Evolutionary conservation across 441 rosid genomes (phyloP), one percentile per base, ranked within the genome.

Genomic region (Pelargonium cotyledonis): DNA sequence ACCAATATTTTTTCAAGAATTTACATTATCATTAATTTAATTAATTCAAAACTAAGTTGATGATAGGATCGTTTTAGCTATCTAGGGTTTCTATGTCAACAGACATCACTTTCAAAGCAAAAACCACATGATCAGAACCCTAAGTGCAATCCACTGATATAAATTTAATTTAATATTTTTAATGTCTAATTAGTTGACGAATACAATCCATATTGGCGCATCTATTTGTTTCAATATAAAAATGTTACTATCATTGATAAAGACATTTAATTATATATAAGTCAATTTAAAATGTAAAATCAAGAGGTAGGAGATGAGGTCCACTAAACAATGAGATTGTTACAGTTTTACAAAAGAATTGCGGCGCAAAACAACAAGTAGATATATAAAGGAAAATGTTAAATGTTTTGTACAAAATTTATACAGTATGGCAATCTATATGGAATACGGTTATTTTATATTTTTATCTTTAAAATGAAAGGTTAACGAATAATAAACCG

Each of bases 21-120:
- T 15, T 12, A 49, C 15, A 49, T 49, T 49, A 12, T 11, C 14
- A 14, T 12, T 10, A 46, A 46, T 47, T 47, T 21, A 46, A 1
- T 46, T 46, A 46, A 9, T 46, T 46, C 14, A 11, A 46, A 10
- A 46, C 51, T 46, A 5, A 53, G 51, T 63, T 61, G 80, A 82
- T 43, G n/a, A n/a, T n/a, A 68, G 74, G 78, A 53, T 29, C 35
- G 35, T 29, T 53, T 53, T 15, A 53, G 60, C 60, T 76, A 4
- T 72, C 71, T 73, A 73, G 75, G 85, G 82, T 80, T 82, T 80
- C 63, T 64, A 65, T 82, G 76, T 81, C 87, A 81, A 79, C 74
- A 74, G 35, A 80, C 72, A 76, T 84, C 86, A 70, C 66, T 81
- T 72, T 85, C 88, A 73, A 70, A 35, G 86, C 77, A 81, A 61